Base-by-base conservation (phyloP, 176 grass and related monocot genomes). In the Musa acuminata region DNA sequence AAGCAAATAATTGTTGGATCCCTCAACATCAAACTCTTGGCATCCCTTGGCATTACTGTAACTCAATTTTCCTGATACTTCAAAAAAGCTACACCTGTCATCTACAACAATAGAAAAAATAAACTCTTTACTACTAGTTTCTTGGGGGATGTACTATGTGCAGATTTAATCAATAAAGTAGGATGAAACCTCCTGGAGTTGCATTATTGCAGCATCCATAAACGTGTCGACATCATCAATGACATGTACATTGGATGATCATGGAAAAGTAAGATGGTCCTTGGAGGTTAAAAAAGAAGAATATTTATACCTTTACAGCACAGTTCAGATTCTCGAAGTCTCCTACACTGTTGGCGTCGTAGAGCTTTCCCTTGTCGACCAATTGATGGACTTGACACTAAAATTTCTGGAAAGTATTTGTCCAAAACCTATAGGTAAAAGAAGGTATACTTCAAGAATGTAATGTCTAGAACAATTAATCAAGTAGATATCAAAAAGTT, bases 341-440 rank as follows among this genome's bases (percentile, higher is more conserved):
- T 91, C 65, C 52, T 53, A 72, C 85, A 78, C 73, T 77, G 89
- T 83, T 82, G 95, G 52, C 83, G 82, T 20, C 83, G 80, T 60
- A 99, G 78, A 84, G 95, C 86, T 91, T 94, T 99, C 77, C 91
- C 95, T 85, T 94, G 86, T 62, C 91, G 87, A 75, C 86, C 95
- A 77, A 99, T 94, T 69, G 95, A 99, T 79, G 86, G 95, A 58
- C 81, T 94, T 75, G 78, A 87, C 79, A 57, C 87, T 80, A 80
- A 78, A 69, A 89, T 60, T 64, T 89, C 76, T 24, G 91, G 88
- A 76, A 89, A 91, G 85, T 81, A 80, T 78, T 84, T 99, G 75
- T 93, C 90, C 81, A 98, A 86, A 70, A 89, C 67, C 90, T 97
- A 75, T 2, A 76, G 20, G 12, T 55, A 76, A 64, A 55, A 17